Percentiles rank a stretch among this genome's conserved stretches.
Evolutionary conservation across 805 yeast species (phyloP).

Genomic region (Wickerhamiella occidentalis): DNA sequence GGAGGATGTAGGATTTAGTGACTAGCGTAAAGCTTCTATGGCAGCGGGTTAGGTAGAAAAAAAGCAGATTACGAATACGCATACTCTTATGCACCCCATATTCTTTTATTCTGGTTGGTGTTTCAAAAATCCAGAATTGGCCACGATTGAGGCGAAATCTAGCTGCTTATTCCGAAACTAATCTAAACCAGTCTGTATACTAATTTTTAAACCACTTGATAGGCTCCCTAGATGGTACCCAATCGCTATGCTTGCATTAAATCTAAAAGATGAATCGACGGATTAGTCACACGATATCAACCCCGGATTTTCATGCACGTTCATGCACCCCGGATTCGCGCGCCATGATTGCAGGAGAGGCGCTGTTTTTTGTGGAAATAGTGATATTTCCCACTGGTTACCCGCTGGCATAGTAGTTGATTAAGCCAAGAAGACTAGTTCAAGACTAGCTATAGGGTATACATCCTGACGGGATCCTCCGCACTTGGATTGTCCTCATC

Average conservation of each 20-base stretch:
- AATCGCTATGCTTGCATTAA: neutral
- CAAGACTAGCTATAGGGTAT: no score
- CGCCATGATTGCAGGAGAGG: neutral
- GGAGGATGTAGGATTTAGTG: slow-evolving; percentile 8
- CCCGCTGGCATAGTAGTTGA: no score
- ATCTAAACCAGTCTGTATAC: no score
- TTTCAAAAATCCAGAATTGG: neutral
- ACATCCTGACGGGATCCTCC: no score
- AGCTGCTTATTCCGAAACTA: no score
- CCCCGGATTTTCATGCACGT: neutral
- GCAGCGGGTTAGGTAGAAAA: neutral
- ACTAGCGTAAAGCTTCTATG: neutral
- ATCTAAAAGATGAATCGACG: neutral
- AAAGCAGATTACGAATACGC: neutral
- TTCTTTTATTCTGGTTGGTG: neutral
- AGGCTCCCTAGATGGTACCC: no score
- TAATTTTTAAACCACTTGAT: no score
- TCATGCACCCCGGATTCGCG: neutral
- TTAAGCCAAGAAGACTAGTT: no score
- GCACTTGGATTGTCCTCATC: no score
- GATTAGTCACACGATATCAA: neutral
- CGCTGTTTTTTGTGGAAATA: no score
- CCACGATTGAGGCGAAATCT: neutral
- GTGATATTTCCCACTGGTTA: no score
- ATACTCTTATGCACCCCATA: slow-evolving; percentile 6